phyloP scores from a whole-genome alignment of 768 basidiomycete genomes.

The Lentinula sp. region DNA sequence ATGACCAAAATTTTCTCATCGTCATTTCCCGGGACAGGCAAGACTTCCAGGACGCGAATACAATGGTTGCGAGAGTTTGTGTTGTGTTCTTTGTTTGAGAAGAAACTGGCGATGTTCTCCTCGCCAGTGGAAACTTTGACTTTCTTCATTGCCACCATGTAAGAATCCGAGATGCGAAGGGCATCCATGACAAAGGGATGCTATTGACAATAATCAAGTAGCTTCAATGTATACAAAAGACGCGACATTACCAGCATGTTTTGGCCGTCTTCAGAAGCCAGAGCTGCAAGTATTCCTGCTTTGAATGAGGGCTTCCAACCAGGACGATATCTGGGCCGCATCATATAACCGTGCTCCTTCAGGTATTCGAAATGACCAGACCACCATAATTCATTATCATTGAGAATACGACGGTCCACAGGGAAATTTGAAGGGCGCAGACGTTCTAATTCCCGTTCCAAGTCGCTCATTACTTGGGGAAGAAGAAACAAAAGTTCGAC shows the following conservation, averaged over 20 bases:
- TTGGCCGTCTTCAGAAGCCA: background rate
- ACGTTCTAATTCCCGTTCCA: too few relatives aligned
- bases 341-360: slow-evolving; percentile 10
- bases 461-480: too few relatives aligned
- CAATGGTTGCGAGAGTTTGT: slow-evolving; percentile 22
- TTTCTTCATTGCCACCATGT: slow-evolving; percentile 15
- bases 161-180: slow-evolving; percentile 14
- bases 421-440: too few relatives aligned
- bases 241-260: background rate
- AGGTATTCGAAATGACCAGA: slow-evolving; percentile 10
- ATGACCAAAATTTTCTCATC: slow-evolving; percentile 19
- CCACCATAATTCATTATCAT: slow-evolving; percentile 9
- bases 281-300: background rate
- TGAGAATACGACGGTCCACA: background rate
- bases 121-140: slow-evolving; percentile 6
- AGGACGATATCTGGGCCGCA: slow-evolving; percentile 12
- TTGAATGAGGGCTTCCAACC: slow-evolving; percentile 16
- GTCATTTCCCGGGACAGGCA: slow-evolving; percentile 13
- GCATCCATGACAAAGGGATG: slow-evolving; percentile 11
- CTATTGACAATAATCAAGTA: background rate
- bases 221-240: background rate
- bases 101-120: slow-evolving; percentile 12
- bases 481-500: too few relatives aligned
- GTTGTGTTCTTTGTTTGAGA: slow-evolving; percentile 13
- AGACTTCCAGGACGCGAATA: slow-evolving; percentile 18